Evolutionary conservation across 2,329 filamentous ascomycete genomes (phyloP), one percentile per base, ranked within the genome.

Genomic region (Diaporthe australafricana): DNA sequence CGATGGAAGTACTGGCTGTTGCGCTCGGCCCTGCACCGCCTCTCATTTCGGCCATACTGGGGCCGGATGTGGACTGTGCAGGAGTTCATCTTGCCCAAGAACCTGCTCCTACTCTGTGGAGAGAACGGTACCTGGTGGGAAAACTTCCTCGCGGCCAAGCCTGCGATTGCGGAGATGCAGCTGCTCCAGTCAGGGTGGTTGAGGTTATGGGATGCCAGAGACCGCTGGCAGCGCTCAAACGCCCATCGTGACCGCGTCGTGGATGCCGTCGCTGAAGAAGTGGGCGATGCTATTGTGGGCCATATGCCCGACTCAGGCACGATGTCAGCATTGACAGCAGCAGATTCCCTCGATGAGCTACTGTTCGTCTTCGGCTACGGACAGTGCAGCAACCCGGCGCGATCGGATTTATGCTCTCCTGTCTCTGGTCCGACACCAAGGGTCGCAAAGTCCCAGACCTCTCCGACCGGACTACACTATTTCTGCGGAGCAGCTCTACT

Each of bases 1-100:
- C 47, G n/a, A 14, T 22, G n/a, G 12, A 27, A 27, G 3, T 14
- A 14, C 22, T 22, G 9, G 47, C 22, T 50, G 14, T 63, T 20
- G 40, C 25, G 57, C 35, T 30, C 12, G 25, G 22, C 22, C 32
- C 47, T 45, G 22, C 22, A 47, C 48, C 52, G 48, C 22, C n/a
- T 70, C n/a, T 50, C 57, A 8, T 50, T 45, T 22, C 57, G 68
- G 22, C 30, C 68, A 22, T 74, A 74, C 12, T 74, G 71, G 48
- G 47, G 52, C 9, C 66, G 72, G 17, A 68, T 72, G 20, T 74
- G 72, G 72, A 50, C 70, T 9, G 56, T 74, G 12, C 72, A 74
- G 32, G 72, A 74, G 35, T 53, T 72, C n/a, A 30, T 69, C 5
- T 53, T 68, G 4, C 48, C 72, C 4, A 45, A n/a, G 22, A 70